A percentile compares a stretch with the other conserved stretches of the same genome.
phyloP scores from a whole-genome alignment of 2,329 filamentous ascomycete genomes.

The Zalaria sp. region DNA sequence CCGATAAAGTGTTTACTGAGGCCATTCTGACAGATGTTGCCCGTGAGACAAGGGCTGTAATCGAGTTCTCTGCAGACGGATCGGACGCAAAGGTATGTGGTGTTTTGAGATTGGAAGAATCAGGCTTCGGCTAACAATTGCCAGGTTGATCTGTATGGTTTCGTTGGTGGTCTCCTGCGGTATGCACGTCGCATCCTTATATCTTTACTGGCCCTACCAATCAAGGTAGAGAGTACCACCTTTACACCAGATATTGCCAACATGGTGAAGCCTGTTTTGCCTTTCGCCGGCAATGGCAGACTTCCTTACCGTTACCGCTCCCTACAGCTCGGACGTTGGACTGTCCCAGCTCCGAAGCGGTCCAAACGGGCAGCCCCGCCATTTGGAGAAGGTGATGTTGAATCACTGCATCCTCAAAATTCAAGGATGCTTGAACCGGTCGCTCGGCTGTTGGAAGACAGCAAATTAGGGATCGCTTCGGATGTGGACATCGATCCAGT shows the following conservation, averaged over 20 bases:
- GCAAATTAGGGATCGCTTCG: too few species aligned
- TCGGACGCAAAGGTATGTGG: conserved; percentile 3
- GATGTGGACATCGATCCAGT: background rate
- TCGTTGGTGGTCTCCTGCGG: conserved; percentile 2
- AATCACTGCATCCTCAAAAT: background rate
- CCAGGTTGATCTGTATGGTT: conserved; percentile 2
- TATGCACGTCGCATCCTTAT: conserved; percentile 6
- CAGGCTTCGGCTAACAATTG: background rate
- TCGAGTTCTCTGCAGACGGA: too few species aligned
- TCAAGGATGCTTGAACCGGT: background rate
- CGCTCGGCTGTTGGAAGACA: background rate
- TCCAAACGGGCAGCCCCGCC: background rate
- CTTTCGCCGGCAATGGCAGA: background rate
- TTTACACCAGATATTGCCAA: background rate
- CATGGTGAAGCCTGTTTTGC: background rate
- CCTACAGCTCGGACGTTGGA: background rate
- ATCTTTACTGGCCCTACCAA: background rate
- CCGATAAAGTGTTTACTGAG: background rate
- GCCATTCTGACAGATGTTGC: background rate
- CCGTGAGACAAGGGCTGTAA: background rate
- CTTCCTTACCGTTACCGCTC: background rate
- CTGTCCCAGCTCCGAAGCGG: background rate
- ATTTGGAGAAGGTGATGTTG: background rate
- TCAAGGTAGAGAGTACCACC: background rate
- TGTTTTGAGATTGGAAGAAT: background rate